Conservation (phyloP, 345 rosid species). For the Murraya koenigii region DNA sequence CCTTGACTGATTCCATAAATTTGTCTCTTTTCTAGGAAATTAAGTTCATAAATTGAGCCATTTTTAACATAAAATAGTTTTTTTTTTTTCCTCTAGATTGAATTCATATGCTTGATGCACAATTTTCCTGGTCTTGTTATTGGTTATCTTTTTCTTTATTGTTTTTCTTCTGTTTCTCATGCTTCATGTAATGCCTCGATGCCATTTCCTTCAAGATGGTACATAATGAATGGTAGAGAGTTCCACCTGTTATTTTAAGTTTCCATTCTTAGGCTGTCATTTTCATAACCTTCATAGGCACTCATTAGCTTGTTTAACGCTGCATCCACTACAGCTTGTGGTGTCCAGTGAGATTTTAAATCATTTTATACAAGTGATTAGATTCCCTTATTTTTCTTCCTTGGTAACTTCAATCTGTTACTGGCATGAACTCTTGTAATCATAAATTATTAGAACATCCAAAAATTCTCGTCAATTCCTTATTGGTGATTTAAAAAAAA, state of each 20-base stretch:
- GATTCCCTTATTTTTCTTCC: background rate
- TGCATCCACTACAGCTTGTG: background rate
- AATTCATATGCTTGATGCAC: background rate
- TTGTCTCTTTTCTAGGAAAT: background rate
- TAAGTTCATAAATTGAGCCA: background rate
- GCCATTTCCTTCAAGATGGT: background rate
- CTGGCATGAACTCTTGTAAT: background rate
- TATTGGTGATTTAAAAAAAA: background rate
- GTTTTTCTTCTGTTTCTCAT: background rate
- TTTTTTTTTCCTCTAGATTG: background rate
- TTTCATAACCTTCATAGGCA: background rate
- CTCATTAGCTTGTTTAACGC: background rate
- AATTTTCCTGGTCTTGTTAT: background rate
- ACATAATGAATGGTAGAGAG: background rate
- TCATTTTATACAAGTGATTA: background rate
- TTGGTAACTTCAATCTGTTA: background rate
- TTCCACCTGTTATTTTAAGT: too few relatives aligned
- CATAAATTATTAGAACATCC: background rate
- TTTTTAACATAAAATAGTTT: background rate
- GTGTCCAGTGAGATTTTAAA: background rate
- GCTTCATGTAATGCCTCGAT: background rate
- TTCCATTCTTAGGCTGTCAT: background rate
- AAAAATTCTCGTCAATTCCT: background rate
- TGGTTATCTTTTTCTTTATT: background rate
- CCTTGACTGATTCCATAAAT: conserved; percentile 10